phyloP scores from a whole-genome alignment of 140 eudicot genomes.

The Flaveria floridana region DNA sequence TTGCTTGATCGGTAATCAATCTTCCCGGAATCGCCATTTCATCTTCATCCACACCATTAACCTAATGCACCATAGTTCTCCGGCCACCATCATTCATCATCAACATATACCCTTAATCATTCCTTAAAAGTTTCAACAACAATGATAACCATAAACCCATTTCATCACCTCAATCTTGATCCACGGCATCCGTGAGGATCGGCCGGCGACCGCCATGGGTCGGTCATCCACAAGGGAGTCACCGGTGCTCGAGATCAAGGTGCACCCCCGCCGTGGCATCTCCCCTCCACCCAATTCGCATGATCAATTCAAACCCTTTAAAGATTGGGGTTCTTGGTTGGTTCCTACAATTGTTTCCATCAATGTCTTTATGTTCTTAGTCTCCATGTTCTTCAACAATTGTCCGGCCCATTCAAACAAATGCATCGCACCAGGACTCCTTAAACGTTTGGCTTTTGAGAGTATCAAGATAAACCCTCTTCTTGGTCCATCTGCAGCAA shows the following conservation, averaged over 20 bases:
- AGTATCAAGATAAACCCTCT: conserved; percentile 58
- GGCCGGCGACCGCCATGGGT: conserved; percentile 29
- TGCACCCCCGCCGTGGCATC: conserved; percentile 32
- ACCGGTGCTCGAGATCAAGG: conserved; percentile 46
- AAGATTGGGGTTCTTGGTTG: conserved; percentile 64
- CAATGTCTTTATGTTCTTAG: conserved; percentile 48
- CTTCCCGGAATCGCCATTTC: conserved; percentile 15
- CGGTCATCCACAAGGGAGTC: conserved; percentile 35
- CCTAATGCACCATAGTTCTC: background rate
- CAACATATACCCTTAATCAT: conserved; percentile 2
- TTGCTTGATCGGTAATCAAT: background rate
- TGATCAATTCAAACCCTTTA: conserved; percentile 37
- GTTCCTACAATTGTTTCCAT: conserved; percentile 54
- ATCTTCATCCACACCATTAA: background rate
- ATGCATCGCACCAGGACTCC: conserved; percentile 45
- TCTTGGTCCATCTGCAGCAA: conserved; percentile 70
- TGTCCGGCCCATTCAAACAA: conserved; percentile 47
- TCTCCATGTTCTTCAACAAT: conserved; percentile 62
- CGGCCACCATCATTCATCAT: conserved; percentile 22
- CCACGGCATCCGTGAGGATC: background rate
- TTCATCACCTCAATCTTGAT: conserved; percentile 18
- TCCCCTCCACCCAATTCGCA: conserved; percentile 14
- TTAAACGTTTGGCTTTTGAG: conserved; percentile 70
- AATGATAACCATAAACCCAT: conserved; percentile 7
- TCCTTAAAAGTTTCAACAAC: background rate